Evolutionary conservation across 306 rosid species (phyloP), one percentile per base, ranked within the genome.

Genomic region (Vicia faba): DNA sequence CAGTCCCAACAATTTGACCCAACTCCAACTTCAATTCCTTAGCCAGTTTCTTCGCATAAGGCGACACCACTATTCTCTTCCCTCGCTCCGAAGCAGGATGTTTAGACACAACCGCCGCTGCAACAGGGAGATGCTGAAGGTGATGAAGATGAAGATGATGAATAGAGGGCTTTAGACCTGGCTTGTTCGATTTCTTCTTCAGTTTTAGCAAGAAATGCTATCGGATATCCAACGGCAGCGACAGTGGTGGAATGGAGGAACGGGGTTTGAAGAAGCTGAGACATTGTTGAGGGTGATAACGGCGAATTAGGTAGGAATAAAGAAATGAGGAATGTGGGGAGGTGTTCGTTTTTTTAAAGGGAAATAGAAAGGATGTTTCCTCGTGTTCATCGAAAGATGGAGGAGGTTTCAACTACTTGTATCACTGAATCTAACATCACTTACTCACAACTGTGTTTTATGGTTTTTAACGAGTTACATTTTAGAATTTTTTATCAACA

Each of bases 61-160:
- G 97, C 5, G 99, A 90, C 2, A 96, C 99, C 67, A 95, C 95
- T 14, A 88, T 67, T 45, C 97, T 81, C 85, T 83, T 93, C 69
- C 99, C 97, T 61, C 89, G 95, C 69, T 88, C 96, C 6, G 97
- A 88, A 7, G 99, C 99, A 5, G 92, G 99, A 75, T 93, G 97
- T 2, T 69, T 72, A 3, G 96, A 85, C 18, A 69, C 82, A 67
- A 79, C 76, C 31, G 61, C 44, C 28, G 49, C 25, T n/a, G 39
- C 15, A 2, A 49, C 58, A 63, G 40, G 14, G 1, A 3, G 80
- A 7, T 33, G 38, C 9, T 7, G 38, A 0, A 0, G 80, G 0
- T 0, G 85, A 41, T 0, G 82, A 15, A 0, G 88, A 46, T 0
- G 85, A 77, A 0, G 85, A 40, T 0, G 91, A 41, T 0, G 86